Conservation (phyloP, 306 rosid genomes). For the Pueraria montana region DNA sequence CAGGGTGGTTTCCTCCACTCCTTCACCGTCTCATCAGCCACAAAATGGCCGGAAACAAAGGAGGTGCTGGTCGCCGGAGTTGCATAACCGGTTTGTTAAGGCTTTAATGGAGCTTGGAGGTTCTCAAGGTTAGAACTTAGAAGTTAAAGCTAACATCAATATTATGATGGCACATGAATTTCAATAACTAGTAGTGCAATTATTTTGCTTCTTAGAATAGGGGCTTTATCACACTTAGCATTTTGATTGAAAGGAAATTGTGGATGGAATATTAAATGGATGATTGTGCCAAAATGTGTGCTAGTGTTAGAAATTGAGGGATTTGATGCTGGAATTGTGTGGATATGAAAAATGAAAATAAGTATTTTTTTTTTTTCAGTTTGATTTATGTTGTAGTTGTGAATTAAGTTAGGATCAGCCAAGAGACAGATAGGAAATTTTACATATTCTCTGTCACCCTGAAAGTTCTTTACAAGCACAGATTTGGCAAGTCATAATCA, state of each 20-base stretch:
- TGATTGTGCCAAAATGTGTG: slow-evolving; percentile 11
- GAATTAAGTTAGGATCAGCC: slow-evolving; percentile 14
- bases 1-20: slow-evolving; percentile 56
- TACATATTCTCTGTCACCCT: not conserved
- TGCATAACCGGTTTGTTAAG: slow-evolving; percentile 73
- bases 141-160: not conserved
- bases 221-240: too few relatives aligned
- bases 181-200: not conserved
- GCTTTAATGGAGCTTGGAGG: slow-evolving; percentile 49
- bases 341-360: not conserved
- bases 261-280: not conserved
- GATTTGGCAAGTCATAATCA: slow-evolving; percentile 19
- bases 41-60: slow-evolving; percentile 72
- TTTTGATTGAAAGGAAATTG: slow-evolving; percentile 9
- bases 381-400: not conserved
- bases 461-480: not conserved
- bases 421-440: not conserved
- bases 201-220: not conserved
- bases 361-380: too few relatives aligned
- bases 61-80: slow-evolving; percentile 84
- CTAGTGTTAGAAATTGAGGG: not conserved
- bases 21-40: slow-evolving; percentile 41
- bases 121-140: slow-evolving; percentile 1
- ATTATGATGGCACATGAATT: not conserved
- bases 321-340: slow-evolving; percentile 6